Base-by-base conservation (phyloP, 176 grass and related monocot genomes). In the Oryza brachyantha region DNA sequence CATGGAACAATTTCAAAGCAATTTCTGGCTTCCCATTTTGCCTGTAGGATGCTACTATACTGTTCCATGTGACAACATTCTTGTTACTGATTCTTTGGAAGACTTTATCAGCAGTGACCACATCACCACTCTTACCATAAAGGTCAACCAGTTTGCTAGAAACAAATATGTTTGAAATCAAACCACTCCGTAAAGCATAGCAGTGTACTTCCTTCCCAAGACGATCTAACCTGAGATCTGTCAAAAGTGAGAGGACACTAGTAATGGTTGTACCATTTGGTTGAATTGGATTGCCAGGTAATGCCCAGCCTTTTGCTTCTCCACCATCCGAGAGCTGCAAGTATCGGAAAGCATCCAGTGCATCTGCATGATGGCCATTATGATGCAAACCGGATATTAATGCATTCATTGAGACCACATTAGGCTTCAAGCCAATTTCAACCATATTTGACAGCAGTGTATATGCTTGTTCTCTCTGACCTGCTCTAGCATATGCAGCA, bases 21-120 rank as follows among this genome's bases (percentile, higher is more conserved):
- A 74, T 45, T 87, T 90, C 84, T 79, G 91, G 77, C 55, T 85
- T 75, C 68, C 66, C 76, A 42, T 87, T 90, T 80, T 83, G 55
- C 55, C 85, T 93, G 73, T 90, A 86, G 58, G 73, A 84, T 87
- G 84, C 73, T 73, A 93, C 10, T 41, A 90, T 26, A 79, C 88
- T 82, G 34, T 90, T 93, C 91, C 91, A 93, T 62, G 87, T 84
- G 68, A 93, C 81, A 61, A 75, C 46, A 82, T 82, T 93, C 88
- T 93, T 93, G 59, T 84, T 84, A 43, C n/a, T 70, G 10, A 76
- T 90, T 87, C 75, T 79, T 24, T 45, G 36, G 37, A 93, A 93
- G 29, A 85, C 87, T 63, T 78, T 87, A 63, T 31, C 60, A 82
- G 87, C 91, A 70, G 68, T 87, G 24, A 37, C 38, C 55, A 90